Evolutionary conservation across 306 rosid genomes (phyloP), one percentile per base, ranked within the genome.

Genomic region (Vigna angularis): DNA sequence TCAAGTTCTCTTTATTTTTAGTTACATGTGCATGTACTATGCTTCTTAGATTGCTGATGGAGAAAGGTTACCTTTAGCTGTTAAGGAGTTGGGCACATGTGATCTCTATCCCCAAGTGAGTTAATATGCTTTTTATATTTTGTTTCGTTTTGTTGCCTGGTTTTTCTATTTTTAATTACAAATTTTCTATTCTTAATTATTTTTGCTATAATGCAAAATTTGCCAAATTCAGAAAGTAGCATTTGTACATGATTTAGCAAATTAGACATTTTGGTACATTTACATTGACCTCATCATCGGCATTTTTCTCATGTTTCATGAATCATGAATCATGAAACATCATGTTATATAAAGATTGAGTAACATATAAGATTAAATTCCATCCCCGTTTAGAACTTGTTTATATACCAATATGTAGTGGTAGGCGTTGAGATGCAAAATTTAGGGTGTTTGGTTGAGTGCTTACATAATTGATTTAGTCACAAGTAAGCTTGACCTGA

Each of bases 21-120:
- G 57, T 82, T 63, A 80, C 78, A 50, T 68, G 14, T 66, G 34
- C 55, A 44, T 55, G 65, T 65, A 66, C 79, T 77, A 79, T 85
- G 78, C 72, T 79, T n/a, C n/a, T n/a, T n/a, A n/a, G n/a, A n/a
- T n/a, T n/a, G n/a, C n/a, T n/a, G n/a, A n/a, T n/a, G n/a, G n/a
- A n/a, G n/a, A n/a, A n/a, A n/a, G n/a, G n/a, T n/a, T n/a, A n/a
- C n/a, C n/a, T n/a, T n/a, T n/a, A n/a, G n/a, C n/a, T n/a, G n/a
- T n/a, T n/a, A n/a, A n/a, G n/a, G n/a, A n/a, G n/a, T n/a, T n/a
- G n/a, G n/a, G n/a, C n/a, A n/a, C n/a, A n/a, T n/a, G n/a, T n/a
- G n/a, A n/a, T n/a, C n/a, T n/a, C n/a, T n/a, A n/a, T n/a, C n/a
- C n/a, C n/a, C n/a, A n/a, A n/a, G n/a, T n/a, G n/a, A n/a, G n/a